These are phyloP conservation scores for Lecanicillium sp. DNA, from an alignment of 2,329 filamentous ascomycete species.

Conservation along the genomic window DNA sequence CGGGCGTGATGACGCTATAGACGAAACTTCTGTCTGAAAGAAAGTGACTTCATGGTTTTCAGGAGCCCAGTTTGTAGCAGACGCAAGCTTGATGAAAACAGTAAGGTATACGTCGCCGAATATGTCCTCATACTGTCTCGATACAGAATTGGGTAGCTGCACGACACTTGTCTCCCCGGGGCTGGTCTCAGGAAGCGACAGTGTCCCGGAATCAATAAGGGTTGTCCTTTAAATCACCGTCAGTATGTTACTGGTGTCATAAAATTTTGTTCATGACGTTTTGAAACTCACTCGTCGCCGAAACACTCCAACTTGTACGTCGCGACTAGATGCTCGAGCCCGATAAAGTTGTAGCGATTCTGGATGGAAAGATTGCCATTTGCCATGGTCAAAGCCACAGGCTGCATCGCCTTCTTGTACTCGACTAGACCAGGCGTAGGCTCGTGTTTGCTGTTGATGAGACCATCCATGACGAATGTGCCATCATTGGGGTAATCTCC, in stretches of 20 bases:
- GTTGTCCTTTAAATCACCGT: constrained; percentile 7
- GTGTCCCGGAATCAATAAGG: constrained; percentile 26
- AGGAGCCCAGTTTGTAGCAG: constrained; percentile 44
- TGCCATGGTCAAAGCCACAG: constrained; percentile 38
- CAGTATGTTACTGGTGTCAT: too few species aligned
- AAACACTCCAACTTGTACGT: constrained; percentile 40
- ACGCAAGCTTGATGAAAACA: constrained; percentile 37
- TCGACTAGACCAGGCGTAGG: constrained; percentile 52
- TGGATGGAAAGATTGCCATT: constrained; percentile 33
- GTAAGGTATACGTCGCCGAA: constrained; percentile 37
- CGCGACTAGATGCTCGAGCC: constrained; percentile 36
- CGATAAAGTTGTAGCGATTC: constrained; percentile 46
- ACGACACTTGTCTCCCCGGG: constrained; percentile 32
- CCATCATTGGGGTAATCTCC: constrained; percentile 54
- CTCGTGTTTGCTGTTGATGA: constrained; percentile 47
- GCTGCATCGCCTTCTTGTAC: constrained; percentile 52
- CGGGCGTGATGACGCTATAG: constrained; percentile 15
- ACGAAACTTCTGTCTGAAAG: constrained; percentile 40
- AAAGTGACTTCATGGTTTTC: constrained; percentile 50
- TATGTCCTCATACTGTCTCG: constrained; percentile 24
- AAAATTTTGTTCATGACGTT: too few species aligned
- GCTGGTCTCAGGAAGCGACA: constrained; percentile 35
- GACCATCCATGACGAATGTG: constrained; percentile 57
- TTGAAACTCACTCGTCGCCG: constrained; percentile 31
- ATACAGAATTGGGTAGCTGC: constrained; percentile 24